Base-by-base conservation (phyloP, 208 protist genomes). In the Trypanosoma lewisi region DNA sequence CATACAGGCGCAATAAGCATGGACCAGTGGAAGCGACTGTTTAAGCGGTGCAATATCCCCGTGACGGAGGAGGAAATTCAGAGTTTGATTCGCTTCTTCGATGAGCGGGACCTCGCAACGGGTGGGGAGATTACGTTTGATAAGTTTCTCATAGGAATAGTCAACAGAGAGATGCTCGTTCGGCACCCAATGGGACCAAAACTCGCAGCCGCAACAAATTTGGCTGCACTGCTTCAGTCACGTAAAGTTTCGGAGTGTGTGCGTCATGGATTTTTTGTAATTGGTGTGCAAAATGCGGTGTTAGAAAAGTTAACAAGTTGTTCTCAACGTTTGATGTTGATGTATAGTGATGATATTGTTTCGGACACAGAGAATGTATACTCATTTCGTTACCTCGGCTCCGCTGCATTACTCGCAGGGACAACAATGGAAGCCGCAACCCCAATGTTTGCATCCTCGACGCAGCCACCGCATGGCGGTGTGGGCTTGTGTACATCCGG, bases 211-310 rank as follows among this genome's bases (percentile, higher is more conserved):
- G 86, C 84, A 3, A 93, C 86, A 17, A 93, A 91, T 73, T 70
- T 95, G 27, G 76, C 83, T 4, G 73, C 75, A 6, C 75, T 95
- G 36, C 88, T 89, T 42, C 79, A 90, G 34, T 85, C 78, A 0
- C 77, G 78, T 56, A 91, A 91, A 73, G 78, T 93, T 16, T 85
- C 69, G 7, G 83, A 93, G 63, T 89, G 85, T 54, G 77, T 95
- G 51, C 75, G 70, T 30, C 83, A 89, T 65, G 89, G 89, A 50
- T 88, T 95, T 56, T 73, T 93, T 53, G 86, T 95, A 42, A 60
- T 66, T 4, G 89, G 89, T 0, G 54, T 89, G 12, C 82, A 84
- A 60, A 78, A 77, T 45, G 74, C 79, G 0, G 65, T 95, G 19
- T 33, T 89, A 30, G 60, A 80, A 27, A 92, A 90, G 70, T 73